These are phyloP conservation scores for Cyclocybe aegerita DNA, from an alignment of 768 basidiomycete genomes.

Conservation along the genomic window DNA sequence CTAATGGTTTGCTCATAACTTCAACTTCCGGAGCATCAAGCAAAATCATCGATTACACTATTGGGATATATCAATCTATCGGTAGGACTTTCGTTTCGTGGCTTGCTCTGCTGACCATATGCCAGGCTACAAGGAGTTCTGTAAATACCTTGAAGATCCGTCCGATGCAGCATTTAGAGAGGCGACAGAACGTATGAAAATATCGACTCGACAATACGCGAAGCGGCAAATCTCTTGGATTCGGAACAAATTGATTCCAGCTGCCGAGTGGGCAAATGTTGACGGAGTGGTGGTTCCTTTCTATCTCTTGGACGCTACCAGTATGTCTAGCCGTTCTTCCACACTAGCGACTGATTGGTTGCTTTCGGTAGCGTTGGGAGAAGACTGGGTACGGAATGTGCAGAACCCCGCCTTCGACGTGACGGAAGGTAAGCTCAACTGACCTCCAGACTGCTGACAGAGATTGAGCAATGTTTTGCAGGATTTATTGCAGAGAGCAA, in stretches of 20 bases:
- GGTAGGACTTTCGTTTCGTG: constrained; percentile 41
- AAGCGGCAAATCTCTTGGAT: constrained; percentile 93
- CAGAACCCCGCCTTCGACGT: constrained; percentile 48
- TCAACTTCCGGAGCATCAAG: background rate
- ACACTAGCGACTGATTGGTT: constrained; percentile 1
- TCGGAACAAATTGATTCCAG: constrained; percentile 83
- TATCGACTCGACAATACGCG: constrained; percentile 87
- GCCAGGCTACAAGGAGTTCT: constrained; percentile 91
- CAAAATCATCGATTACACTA: constrained; percentile 55
- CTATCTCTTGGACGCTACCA: constrained; percentile 68
- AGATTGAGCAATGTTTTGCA: constrained; percentile 1
- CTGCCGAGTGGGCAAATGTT: constrained; percentile 48
- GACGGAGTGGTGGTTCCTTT: constrained; percentile 31
- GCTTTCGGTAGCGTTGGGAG: constrained; percentile 41
- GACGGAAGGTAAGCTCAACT: constrained; percentile 39
- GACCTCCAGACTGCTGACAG: background rate
- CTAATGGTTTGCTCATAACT: background rate
- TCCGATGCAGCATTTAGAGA: constrained; percentile 43
- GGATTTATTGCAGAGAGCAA: constrained; percentile 10
- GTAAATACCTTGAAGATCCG: constrained; percentile 52
- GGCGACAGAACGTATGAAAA: constrained; percentile 80
- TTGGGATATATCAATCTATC: constrained; percentile 94
- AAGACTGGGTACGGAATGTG: constrained; percentile 61
- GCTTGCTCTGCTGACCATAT: background rate
- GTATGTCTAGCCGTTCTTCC: constrained; percentile 30